Base-by-base conservation (phyloP, 441 rosid species). In the Macaranga tanarius region DNA sequence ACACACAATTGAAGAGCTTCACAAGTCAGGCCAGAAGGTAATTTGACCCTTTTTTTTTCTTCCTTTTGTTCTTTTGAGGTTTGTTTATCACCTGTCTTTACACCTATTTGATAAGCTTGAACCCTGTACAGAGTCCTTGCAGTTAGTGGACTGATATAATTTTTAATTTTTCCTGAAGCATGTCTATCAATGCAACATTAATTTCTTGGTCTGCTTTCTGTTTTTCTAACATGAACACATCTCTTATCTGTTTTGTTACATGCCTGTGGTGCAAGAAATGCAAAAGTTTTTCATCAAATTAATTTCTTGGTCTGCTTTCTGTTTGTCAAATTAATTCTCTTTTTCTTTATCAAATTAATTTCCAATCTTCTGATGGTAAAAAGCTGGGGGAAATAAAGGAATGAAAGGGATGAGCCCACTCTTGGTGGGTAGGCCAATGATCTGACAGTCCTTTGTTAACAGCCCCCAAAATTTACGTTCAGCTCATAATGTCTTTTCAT, bases 31-130 rank as follows among this genome's bases (percentile, higher is more conserved):
- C 62, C n/a, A 31, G 60, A 65, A 34, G 62, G 75, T 55, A 34
- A 42, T 67, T 61, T 68, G 12, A 19, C 63, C 9, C n/a, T 63
- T 72, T 52, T 11, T 71, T 17, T 66, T 23, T 3, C 38, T 62
- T 62, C 48, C 2, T 19, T 62, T 58, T 12, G 19, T 26, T 28
- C 16, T 31, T 23, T 28, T 3, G 1, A n/a, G 20, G 15, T 75
- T 67, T 12, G 28, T 1, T 56, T 67, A 31, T 68, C 34, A n/a
- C 12, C 38, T 57, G 38, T 22, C 28, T 6, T 12, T 2, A 11
- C 48, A 28, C 31, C 51, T 67, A 44, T 65, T 72, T 74, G 22
- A 44, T 23, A 45, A 70, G 60, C 44, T 68, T 50, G 7, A 68
- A 59, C 54, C 13, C 7, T 45, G 60, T 28, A 31, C 44, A 47